Evolutionary conservation across 257 asterid species (phyloP).

Genomic region (Ilex asprella): DNA sequence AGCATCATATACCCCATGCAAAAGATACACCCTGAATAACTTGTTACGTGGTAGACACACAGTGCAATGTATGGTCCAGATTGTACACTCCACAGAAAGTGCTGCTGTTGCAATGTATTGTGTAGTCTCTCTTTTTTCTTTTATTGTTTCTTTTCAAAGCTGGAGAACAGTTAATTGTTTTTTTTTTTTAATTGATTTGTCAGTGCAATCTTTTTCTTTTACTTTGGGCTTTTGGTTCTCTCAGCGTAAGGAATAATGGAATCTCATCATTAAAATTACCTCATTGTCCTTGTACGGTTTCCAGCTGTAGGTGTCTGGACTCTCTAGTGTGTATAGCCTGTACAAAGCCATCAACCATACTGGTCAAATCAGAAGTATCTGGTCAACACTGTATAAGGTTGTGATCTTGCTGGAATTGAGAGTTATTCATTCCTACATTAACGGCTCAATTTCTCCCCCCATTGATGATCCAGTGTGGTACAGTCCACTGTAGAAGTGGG

Average conservation of each 20-base stretch:
- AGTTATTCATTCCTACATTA: constrained; percentile 19
- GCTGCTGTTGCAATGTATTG: background rate
- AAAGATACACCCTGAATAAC: too few species aligned
- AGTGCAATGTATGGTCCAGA: too few species aligned
- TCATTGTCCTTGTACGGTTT: constrained; percentile 50
- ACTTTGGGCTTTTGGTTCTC: constrained; percentile 31
- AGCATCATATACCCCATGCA: too few species aligned
- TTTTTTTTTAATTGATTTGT: constrained; percentile 25
- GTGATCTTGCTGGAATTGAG: constrained; percentile 32
- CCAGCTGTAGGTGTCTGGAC: constrained; percentile 38
- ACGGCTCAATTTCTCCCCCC: constrained; percentile 8
- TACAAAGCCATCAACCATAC: background rate
- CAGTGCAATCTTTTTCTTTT: constrained; percentile 54
- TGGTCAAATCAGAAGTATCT: constrained; percentile 21
- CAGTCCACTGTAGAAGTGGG: too few species aligned
- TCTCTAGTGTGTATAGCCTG: too few species aligned
- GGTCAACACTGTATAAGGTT: constrained; percentile 26
- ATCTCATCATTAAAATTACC: constrained; percentile 48
- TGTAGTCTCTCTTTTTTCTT: constrained; percentile 17
- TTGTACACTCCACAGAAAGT: too few species aligned
- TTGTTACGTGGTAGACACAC: too few species aligned
- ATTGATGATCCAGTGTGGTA: constrained; percentile 11
- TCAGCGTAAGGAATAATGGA: constrained; percentile 54
- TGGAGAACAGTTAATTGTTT: background rate
- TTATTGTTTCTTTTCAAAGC: background rate